phyloP scores from a whole-genome alignment of 1,284 basidiomycete species.

The Cryptococcus hybrid region DNA sequence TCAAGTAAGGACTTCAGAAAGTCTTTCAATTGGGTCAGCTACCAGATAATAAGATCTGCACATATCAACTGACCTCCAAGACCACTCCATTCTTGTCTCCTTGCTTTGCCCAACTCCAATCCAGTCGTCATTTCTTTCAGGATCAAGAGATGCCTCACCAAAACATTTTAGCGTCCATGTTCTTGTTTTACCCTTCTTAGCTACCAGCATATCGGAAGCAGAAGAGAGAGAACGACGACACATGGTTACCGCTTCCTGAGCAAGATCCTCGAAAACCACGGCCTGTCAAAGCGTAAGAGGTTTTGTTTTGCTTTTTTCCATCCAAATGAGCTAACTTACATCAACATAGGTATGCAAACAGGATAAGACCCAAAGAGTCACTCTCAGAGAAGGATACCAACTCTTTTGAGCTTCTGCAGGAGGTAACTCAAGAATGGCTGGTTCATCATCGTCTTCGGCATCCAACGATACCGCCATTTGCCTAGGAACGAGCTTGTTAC shows the following conservation, averaged over 20 bases:
- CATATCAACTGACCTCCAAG: constrained; percentile 44
- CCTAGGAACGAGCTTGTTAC: constrained; percentile 19
- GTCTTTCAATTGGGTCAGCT: constrained; percentile 52
- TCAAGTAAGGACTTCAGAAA: constrained; percentile 69
- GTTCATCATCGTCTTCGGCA: constrained; percentile 47
- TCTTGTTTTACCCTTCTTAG: constrained; percentile 54
- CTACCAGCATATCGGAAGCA: constrained; percentile 64
- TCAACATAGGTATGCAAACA: constrained; percentile 88
- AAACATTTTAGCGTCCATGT: constrained; percentile 76
- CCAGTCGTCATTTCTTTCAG: constrained; percentile 82
- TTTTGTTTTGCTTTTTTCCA: too few species aligned
- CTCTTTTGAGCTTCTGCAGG: constrained; percentile 70
- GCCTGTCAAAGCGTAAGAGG: not conserved
- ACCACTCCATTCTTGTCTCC: constrained; percentile 50
- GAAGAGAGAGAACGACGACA: constrained; percentile 74
- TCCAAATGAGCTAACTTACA: constrained; percentile 53
- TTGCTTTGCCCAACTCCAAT: constrained; percentile 53
- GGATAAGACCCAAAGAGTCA: constrained; percentile 81
- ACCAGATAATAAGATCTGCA: not conserved
- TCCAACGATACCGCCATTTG: constrained; percentile 30
- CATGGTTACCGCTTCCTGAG: constrained; percentile 79
- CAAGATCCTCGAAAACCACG: constrained; percentile 88
- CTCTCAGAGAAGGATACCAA: constrained; percentile 84
- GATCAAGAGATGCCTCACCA: constrained; percentile 83
- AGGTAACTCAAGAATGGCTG: constrained; percentile 65